Conservation (phyloP, 345 rosid genomes). For the Physaria fendleri region DNA sequence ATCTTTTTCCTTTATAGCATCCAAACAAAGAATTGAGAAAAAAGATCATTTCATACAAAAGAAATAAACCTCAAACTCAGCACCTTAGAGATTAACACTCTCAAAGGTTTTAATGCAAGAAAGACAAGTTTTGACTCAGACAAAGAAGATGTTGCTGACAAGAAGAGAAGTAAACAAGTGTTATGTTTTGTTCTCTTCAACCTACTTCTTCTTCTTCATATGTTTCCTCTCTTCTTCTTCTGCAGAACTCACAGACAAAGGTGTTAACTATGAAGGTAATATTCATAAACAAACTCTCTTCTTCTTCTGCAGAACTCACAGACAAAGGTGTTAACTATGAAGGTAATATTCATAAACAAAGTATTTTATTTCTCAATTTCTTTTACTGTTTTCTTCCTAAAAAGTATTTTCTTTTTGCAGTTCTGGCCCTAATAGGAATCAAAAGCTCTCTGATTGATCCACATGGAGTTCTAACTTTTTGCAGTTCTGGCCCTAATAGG, state of each 20-base stretch:
- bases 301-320: conserved; percentile 43
- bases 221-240: conserved; percentile 24
- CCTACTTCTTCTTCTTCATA: conserved; percentile 22
- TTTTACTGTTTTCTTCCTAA: not conserved
- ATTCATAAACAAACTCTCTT: not conserved
- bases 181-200: conserved; percentile 23
- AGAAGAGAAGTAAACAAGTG: conserved; percentile 17
- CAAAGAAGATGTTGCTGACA: conserved; percentile 30
- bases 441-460: conserved; percentile 52
- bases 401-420: conserved; percentile 30
- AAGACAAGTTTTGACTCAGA: conserved; percentile 5
- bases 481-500: conserved; percentile 75
- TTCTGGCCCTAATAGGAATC: conserved; percentile 68
- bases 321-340: conserved; percentile 79
- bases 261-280: conserved; percentile 87
- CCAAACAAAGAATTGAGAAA: not conserved
- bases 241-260: conserved; percentile 71
- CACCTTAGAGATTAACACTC: not conserved
- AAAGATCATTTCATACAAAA: not conserved
- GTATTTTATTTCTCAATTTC: not conserved
- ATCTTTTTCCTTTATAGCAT: conserved; percentile 3
- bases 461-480: conserved; percentile 41
- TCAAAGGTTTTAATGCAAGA: not conserved
- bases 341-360: conserved; percentile 41
- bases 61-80: not conserved